phyloP scores from a whole-genome alignment of 1,139 yeast genomes.

The Blastobotrys ciferrii region DNA sequence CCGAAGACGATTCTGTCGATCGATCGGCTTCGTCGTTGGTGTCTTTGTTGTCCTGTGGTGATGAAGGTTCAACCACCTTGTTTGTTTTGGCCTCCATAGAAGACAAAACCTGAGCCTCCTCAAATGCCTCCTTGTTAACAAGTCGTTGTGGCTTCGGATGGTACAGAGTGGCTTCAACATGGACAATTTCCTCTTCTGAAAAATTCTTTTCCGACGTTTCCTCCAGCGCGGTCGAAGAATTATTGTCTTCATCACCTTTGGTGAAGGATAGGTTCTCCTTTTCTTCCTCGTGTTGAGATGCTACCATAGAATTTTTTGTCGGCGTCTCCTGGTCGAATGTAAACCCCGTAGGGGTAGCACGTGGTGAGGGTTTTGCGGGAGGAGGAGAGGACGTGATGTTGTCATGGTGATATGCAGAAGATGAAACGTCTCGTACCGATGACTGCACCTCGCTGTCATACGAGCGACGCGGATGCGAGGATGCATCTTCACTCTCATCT shows the following conservation, averaged over 20 bases:
- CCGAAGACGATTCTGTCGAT: not conserved
- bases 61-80: not conserved
- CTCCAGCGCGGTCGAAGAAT: not conserved
- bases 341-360: not conserved
- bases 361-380: not conserved
- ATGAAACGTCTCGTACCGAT: not conserved
- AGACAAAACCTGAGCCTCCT: conserved; percentile 21
- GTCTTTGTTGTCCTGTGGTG: not conserved
- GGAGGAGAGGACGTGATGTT: not conserved
- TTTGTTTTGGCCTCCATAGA: not conserved
- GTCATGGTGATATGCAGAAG: not conserved
- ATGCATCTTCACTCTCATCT: conserved; percentile 6
- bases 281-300: not conserved
- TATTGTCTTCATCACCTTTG: conserved; percentile 4
- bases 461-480: not conserved
- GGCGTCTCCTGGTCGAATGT: not conserved
- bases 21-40: not conserved
- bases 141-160: conserved; percentile 30
- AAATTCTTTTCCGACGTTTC: conserved; percentile 3
- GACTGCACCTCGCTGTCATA: not conserved
- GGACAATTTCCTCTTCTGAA: conserved; percentile 7
- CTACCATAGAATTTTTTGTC: not conserved
- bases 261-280: not conserved
- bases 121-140: conserved; percentile 14
- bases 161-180: conserved; percentile 18